Base-by-base conservation (phyloP, 1,139 yeast species). In the Taphrina populina region DNA sequence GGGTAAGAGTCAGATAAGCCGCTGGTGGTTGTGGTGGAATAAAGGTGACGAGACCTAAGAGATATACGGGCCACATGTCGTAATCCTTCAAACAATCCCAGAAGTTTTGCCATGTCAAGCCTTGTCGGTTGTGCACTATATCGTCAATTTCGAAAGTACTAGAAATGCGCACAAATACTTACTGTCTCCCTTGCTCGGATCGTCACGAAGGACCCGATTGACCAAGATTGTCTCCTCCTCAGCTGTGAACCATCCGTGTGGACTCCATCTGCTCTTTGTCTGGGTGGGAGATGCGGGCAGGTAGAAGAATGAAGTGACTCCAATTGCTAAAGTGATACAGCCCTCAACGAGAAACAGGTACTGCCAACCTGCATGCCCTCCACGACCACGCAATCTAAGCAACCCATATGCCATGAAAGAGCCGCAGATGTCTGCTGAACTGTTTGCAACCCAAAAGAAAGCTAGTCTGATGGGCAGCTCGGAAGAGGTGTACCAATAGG, bases 231-330 rank as follows among this genome's bases (percentile, higher is more conserved):
- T 78, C 59, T 76, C 81, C 62, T 82, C 84, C 15, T 81, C 69
- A 2, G 75, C 81, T 7, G 76, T 73, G 61, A 75, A 81, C 81
- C 84, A 81, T 17, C 84, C 84, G 39, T 79, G 76, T 11, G 75
- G 76, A 26, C 76, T 70, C 58, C 71, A 70, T 70, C 73, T 68
- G 13, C 70, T 63, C 32, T 65, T 77, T 4, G 82, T 76, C 60
- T 76, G 78, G n/a, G 85, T 81, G 0, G 79, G 78, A 3, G 81
- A 74, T 1, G 84, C 78, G 21, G 79, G 80, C 80, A 81, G 77
- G 62, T 74, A 66, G 62, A 75, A 77, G 60, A 73, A 78, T 0
- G 81, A 69, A 5, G 70, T 60, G 43, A 79, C 33, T 0, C 84
- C 85, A 60, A 81, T 72, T 3, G 67, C 24, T 2, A 80, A 65